Base-by-base conservation (phyloP, 768 basidiomycete genomes). In the Exidia glandulosa region DNA sequence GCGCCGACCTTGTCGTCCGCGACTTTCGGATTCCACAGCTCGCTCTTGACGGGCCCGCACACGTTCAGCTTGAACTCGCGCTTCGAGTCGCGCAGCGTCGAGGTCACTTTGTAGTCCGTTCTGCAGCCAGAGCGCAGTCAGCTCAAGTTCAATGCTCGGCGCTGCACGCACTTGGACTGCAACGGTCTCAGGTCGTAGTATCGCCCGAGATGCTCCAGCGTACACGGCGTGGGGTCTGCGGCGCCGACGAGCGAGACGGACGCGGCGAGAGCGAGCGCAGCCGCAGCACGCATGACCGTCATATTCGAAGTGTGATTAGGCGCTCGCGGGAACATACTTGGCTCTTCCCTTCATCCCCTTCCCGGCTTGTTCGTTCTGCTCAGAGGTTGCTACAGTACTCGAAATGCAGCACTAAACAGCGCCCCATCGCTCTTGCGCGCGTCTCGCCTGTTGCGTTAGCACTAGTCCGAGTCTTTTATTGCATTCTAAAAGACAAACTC, bases 21-120 rank as follows among this genome's bases (percentile, higher is more conserved):
- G 27, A 79, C 72, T 25, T 81, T 75, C 33, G 83, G 68, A 30
- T 80, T 78, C 79, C 83, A 88, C 0, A 79, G 71, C 27, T 90
- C 86, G 16, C 74, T 76, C 48, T 68, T 67, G 1, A 88, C 77
- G 6, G 74, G 69, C 61, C 77, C 78, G 69, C 89, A 91, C 0
- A 86, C 78, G 64, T 88, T 90, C 19, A 90, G 66, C n/a, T 73
- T 72, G 57, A 84, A 76, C 2, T 73, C 64, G 45, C 76, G 73
- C 32, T 64, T 31, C 79, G 80, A 19, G 71, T 75, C 60, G 14
- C 48, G 32, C 16, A 32, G 37, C 2, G 76, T 71, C 0, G 82
- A 81, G 52, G 71, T 70, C 52, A 85, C 70, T 59, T 78, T 70
- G 66, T 87, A 85, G 70, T 90, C 87, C 65, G 80, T 81, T 62